Base-by-base conservation (phyloP, 805 yeast species). In the Yamadazyma sp. region DNA sequence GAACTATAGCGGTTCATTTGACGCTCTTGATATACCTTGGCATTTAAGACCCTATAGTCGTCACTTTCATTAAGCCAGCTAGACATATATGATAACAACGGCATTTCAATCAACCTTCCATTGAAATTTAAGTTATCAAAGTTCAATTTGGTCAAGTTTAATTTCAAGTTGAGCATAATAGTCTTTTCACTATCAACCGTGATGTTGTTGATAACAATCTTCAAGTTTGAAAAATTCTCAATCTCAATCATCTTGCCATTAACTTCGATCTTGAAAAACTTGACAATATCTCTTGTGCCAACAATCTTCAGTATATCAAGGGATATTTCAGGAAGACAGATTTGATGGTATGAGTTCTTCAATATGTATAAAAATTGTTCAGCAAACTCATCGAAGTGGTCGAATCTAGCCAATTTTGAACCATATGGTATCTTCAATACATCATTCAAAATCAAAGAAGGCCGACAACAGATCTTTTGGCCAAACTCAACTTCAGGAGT, bases 261-360 rank as follows among this genome's bases (percentile, higher is more conserved):
- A 7, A 52, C 47, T 26, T 59, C 64, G 16, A 60, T 37, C 24
- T 47, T 45, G 20, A 37, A 30, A 19, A 55, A 46, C 2, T 38
- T 34, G 4, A 52, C 53, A 22, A 46, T 30, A 11, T 46, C 44
- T 19, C 47, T 40, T 10, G 49, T 42, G 12, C 49, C 47, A 12
- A 45, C 38, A 3, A 44, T 43, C 18, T 42, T 46, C 47, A 40
- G 37, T 6, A 59, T 20, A 28, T 53, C 52, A 4, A 59, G 35
- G 5, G 51, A 28, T 2, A 59, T 37, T 9, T 37, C 46, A 3
- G 64, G 60, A 22, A 55, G 41, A 26, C 54, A 51, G n/a, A 50
- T 47, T 16, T 47, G 32, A 15, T 54, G 57, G 17, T 44, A 45
- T 15, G 39, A 34, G 10, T 42, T 29, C 9, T 52, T 37, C 19